A percentile compares a stretch with the other conserved stretches of the same genome.
Evolutionary conservation across 805 yeast species (phyloP).

Genomic region (Pichia nanzhaoensis): DNA sequence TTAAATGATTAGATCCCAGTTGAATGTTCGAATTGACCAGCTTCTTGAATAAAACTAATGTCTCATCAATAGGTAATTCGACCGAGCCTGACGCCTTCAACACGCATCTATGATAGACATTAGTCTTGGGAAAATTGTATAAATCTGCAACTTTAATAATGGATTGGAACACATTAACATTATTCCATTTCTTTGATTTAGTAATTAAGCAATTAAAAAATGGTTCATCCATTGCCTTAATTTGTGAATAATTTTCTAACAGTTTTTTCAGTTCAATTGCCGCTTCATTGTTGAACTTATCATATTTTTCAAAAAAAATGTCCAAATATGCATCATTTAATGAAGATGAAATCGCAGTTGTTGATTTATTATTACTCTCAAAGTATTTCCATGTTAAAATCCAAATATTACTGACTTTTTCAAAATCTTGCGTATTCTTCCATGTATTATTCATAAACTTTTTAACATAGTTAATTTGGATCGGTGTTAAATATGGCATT

Average conservation of each 20-base stretch:
- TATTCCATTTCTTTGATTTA: constrained; percentile 59
- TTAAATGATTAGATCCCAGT: constrained; percentile 49
- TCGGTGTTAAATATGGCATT: constrained; percentile 63
- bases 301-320: constrained; percentile 59
- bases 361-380: constrained; percentile 39
- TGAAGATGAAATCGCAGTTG: constrained; percentile 64
- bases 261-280: constrained; percentile 48
- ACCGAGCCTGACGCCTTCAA: constrained; percentile 67
- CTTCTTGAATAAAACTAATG: constrained; percentile 31
- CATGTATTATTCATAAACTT: constrained; percentile 57
- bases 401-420: constrained; percentile 57
- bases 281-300: constrained; percentile 46
- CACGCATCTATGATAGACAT: constrained; percentile 65
- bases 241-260: constrained; percentile 47
- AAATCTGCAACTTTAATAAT: constrained; percentile 53
- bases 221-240: constrained; percentile 67
- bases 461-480: constrained; percentile 67
- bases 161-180: constrained; percentile 55
- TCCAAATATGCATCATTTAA: constrained; percentile 63
- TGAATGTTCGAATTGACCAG: constrained; percentile 39
- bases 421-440: constrained; percentile 47
- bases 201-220: constrained; percentile 72
- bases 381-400: constrained; percentile 49
- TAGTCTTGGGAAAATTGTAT: constrained; percentile 54
- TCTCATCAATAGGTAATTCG: constrained; percentile 44